Percentiles rank a stretch among this genome's conserved stretches.
Conservation (phyloP, 1,284 basidiomycete species). For the Phenoliferia sp. region DNA sequence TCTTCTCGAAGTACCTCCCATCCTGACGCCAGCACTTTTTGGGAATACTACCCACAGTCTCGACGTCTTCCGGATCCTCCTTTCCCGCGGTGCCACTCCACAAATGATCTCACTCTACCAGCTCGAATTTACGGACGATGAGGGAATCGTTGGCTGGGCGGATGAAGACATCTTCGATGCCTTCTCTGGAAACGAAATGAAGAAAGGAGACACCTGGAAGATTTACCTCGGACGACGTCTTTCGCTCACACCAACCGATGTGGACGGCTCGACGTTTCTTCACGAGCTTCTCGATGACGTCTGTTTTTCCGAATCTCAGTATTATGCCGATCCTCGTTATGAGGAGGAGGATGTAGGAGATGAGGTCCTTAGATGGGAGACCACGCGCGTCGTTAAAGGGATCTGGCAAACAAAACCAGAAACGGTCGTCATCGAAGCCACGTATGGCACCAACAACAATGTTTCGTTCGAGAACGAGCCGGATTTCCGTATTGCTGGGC, state of each 20-base stretch:
- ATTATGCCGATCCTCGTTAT: neutral
- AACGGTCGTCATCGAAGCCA: neutral
- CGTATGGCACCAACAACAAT: neutral
- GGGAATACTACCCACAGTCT: neutral
- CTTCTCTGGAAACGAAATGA: neutral
- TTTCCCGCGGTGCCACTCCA: neutral
- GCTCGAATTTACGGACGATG: neutral
- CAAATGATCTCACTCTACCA: neutral
- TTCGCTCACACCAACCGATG: neutral
- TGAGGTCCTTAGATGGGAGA: neutral
- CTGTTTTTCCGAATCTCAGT: neutral
- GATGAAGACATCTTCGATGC: neutral
- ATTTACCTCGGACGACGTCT: neutral
- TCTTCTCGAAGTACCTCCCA: neutral
- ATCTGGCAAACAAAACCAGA: no score
- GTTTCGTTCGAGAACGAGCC: neutral
- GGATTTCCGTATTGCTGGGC: neutral
- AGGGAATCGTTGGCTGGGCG: neutral
- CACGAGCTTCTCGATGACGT: neutral
- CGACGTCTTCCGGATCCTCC: neutral
- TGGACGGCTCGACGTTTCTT: neutral
- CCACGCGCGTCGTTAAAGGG: neutral
- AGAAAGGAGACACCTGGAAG: neutral
- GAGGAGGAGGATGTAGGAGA: neutral
- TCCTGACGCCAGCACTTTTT: neutral